These are phyloP conservation scores for Hibiscus mutabilis DNA, from an alignment of 345 rosid genomes.

Conservation along the genomic window DNA sequence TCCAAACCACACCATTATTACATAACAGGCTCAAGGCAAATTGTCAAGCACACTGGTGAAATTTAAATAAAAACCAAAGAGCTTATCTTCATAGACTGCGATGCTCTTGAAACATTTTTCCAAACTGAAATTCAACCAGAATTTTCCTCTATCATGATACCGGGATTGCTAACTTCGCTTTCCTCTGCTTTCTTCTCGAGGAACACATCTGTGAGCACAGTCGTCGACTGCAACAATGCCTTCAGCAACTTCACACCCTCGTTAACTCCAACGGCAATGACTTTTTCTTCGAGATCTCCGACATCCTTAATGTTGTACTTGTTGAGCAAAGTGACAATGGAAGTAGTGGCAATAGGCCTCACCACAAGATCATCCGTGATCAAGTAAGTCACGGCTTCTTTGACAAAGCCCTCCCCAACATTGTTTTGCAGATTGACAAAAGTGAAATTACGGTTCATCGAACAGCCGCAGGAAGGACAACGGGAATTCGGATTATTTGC, in stretches of 20 bases:
- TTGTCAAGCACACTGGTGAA: background rate
- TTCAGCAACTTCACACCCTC: constrained; percentile 17
- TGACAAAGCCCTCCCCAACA: background rate
- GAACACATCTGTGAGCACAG: background rate
- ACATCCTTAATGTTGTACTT: constrained; percentile 16
- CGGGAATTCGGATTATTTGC: background rate
- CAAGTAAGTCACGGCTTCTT: constrained; percentile 23
- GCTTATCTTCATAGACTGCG: no score
- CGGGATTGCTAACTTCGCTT: background rate
- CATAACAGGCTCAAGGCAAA: background rate
- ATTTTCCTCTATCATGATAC: background rate
- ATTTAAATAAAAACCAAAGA: no score
- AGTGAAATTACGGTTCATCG: background rate
- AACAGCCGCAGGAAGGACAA: background rate
- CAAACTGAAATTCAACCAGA: no score
- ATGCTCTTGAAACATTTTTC: no score
- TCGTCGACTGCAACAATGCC: background rate
- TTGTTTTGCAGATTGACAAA: background rate
- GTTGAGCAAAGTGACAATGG: constrained; percentile 11
- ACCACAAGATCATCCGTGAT: constrained; percentile 28
- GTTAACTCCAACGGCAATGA: constrained; percentile 8
- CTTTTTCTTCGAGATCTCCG: constrained; percentile 9
- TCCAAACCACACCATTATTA: no score
- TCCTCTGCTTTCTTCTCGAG: background rate
- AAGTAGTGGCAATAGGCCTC: constrained; percentile 22